A percentile compares a stretch with the other conserved stretches of the same genome.
Evolutionary conservation across 2,329 filamentous ascomycete genomes (phyloP).

Genomic region (Aureobasidium pullulans): DNA sequence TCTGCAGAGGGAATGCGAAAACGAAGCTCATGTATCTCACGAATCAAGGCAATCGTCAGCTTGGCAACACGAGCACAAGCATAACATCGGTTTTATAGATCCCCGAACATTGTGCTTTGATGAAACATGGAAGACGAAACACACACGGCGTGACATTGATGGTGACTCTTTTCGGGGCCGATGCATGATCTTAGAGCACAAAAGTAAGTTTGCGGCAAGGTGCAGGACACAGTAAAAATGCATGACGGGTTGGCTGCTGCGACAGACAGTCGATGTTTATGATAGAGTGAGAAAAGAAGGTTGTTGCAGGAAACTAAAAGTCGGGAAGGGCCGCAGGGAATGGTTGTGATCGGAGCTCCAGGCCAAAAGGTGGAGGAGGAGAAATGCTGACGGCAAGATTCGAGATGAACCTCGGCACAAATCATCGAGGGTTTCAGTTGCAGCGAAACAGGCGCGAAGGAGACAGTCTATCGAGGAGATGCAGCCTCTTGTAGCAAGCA

Average conservation of each 20-base stretch:
- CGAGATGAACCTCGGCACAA: conserved; percentile 1
- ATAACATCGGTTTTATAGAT: background rate
- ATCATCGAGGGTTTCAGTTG: background rate
- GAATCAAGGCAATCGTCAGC: background rate
- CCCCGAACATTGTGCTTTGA: background rate
- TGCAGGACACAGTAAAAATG: background rate
- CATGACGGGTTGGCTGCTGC: background rate
- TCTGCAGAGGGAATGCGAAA: background rate
- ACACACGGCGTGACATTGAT: background rate
- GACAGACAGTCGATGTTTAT: background rate
- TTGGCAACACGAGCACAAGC: background rate
- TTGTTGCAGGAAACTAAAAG: background rate
- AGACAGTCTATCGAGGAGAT: background rate
- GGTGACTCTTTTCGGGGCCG: background rate
- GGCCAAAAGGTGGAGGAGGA: background rate
- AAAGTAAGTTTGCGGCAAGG: background rate
- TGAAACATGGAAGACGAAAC: background rate
- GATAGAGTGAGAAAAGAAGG: background rate
- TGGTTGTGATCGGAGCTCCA: background rate
- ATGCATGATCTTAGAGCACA: background rate
- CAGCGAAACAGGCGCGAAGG: background rate
- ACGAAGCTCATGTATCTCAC: background rate
- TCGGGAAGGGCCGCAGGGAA: background rate
- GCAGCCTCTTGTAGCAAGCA: background rate
- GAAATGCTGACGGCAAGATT: background rate